phyloP scores from a whole-genome alignment of 345 rosid genomes.

The Citrus medica region DNA sequence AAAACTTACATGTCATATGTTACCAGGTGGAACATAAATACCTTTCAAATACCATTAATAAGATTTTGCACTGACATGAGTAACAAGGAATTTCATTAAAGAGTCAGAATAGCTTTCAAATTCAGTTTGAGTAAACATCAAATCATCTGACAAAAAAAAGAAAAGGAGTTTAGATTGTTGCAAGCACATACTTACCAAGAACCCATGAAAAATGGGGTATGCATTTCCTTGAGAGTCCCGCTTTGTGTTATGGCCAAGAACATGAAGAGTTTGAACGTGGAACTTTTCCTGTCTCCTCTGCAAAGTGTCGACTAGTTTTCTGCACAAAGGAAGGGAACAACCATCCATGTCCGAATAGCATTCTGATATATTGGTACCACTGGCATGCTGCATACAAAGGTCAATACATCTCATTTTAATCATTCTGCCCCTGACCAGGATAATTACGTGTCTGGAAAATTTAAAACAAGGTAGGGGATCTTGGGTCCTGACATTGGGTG shows the following conservation, averaged over 20 bases:
- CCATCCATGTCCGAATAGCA: constrained; percentile 36
- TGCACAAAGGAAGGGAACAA: constrained; percentile 65
- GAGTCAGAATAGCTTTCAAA: neutral
- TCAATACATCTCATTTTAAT: constrained; percentile 29
- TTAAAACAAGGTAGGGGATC: constrained; percentile 14
- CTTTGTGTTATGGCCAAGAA: constrained; percentile 77
- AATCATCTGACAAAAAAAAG: neutral
- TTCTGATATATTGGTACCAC: constrained; percentile 18
- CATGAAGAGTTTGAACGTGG: constrained; percentile 54
- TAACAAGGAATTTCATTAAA: neutral
- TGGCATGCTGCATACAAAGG: constrained; percentile 53
- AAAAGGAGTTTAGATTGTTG: neutral
- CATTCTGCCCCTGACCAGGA: constrained; percentile 12
- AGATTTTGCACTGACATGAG: neutral
- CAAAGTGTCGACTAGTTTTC: constrained; percentile 62
- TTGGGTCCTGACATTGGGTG: constrained; percentile 49
- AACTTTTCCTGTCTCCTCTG: constrained; percentile 65
- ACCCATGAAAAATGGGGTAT: constrained; percentile 66
- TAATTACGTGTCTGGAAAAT: constrained; percentile 16
- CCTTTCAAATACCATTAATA: neutral
- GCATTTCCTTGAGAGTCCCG: constrained; percentile 55
- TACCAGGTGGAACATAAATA: neutral
- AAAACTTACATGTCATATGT: neutral
- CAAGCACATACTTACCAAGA: constrained; percentile 48
- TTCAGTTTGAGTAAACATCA: neutral